Percentiles rank a stretch among this genome's conserved stretches.
Evolutionary conservation across 257 asterid genomes (phyloP).

Genomic region (Fraxinus anomala): DNA sequence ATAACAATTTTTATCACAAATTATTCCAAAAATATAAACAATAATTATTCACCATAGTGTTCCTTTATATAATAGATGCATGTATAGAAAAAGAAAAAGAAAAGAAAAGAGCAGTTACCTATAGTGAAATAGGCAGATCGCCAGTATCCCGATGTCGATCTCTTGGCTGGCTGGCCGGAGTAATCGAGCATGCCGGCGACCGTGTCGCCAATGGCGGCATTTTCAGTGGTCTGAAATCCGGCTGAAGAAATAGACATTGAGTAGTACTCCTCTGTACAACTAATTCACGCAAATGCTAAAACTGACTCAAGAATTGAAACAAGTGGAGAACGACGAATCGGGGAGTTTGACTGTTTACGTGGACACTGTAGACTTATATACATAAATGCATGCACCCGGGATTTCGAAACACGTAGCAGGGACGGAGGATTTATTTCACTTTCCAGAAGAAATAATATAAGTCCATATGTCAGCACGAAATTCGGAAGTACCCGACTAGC

Average conservation of each 20-base stretch:
- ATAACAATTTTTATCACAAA: too few relatives aligned
- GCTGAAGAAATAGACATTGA: not conserved
- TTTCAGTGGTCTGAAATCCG: not conserved
- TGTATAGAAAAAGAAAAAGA: not conserved
- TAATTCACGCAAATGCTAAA: not conserved
- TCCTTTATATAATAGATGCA: too few relatives aligned
- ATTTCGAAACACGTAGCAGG: not conserved
- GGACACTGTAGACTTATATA: not conserved
- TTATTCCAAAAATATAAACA: too few relatives aligned
- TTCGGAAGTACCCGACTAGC: too few relatives aligned
- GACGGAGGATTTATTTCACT: not conserved
- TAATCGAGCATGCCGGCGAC: constrained; percentile 24
- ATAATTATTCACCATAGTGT: too few relatives aligned
- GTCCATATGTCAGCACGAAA: not conserved
- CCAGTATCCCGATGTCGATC: constrained; percentile 47
- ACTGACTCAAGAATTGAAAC: not conserved
- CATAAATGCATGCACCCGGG: not conserved
- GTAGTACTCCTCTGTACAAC: not conserved
- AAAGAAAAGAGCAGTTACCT: constrained; percentile 22
- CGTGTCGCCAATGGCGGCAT: constrained; percentile 17
- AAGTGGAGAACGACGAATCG: not conserved
- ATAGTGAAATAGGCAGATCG: constrained; percentile 43
- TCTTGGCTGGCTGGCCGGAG: constrained; percentile 30
- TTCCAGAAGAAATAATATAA: too few relatives aligned
- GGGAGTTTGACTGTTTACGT: not conserved